Percentiles rank a stretch among this genome's conserved stretches.
Conservation (phyloP, 495 filamentous ascomycete genomes). For the Podospora australis region DNA sequence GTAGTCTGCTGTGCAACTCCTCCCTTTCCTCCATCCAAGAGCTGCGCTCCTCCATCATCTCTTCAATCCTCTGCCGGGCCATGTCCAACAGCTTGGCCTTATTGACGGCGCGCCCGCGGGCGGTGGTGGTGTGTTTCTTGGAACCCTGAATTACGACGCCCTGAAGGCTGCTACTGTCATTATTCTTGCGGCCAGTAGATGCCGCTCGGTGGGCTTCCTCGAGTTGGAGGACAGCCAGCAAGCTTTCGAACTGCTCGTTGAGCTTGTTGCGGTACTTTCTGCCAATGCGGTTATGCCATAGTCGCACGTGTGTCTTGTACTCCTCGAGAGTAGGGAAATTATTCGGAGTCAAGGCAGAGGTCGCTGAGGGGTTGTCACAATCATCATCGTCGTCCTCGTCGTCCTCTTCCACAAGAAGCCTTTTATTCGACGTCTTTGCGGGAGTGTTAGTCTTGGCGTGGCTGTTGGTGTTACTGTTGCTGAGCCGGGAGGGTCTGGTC, state of each 20-base stretch:
- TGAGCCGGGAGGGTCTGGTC: not conserved
- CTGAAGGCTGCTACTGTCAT: too few species aligned
- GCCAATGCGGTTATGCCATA: constrained; percentile 26
- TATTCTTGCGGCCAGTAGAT: not conserved
- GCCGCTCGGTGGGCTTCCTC: not conserved
- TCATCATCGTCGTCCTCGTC: too few species aligned
- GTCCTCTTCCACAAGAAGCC: too few species aligned
- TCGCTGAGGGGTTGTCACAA: not conserved
- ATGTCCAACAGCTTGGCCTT: constrained; percentile 20
- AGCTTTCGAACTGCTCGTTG: constrained; percentile 22
- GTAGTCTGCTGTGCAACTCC: too few species aligned
- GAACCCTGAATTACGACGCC: too few species aligned
- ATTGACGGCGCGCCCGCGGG: constrained; percentile 10
- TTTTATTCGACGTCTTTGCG: too few species aligned
- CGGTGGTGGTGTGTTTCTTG: too few species aligned
- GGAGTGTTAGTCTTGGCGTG: too few species aligned
- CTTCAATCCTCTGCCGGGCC: constrained; percentile 15
- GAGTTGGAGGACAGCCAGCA: constrained; percentile 15
- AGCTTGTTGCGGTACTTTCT: constrained; percentile 29
- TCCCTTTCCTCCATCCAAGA: constrained; percentile 9
- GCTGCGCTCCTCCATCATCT: constrained; percentile 10
- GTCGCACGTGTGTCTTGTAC: not conserved
- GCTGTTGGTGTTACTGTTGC: not conserved
- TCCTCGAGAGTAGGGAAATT: not conserved
- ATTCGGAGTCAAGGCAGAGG: not conserved